These are phyloP conservation scores for Fusarium sulawesiense DNA, from an alignment of 2,329 filamentous ascomycete species.

Conservation along the genomic window DNA sequence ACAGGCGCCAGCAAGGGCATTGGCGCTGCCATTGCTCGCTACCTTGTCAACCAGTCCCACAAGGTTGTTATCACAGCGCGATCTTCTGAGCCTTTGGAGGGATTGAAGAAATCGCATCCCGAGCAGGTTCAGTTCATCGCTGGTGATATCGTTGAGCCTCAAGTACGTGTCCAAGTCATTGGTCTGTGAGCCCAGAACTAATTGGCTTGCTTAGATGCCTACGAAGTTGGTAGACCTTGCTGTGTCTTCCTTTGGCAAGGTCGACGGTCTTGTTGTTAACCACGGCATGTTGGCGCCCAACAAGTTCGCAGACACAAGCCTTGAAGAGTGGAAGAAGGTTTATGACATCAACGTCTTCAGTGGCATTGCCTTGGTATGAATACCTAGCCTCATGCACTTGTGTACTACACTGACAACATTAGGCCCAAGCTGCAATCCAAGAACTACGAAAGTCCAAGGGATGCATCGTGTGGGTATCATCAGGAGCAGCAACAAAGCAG, in stretches of 20 bases:
- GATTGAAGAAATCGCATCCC: slow-evolving; percentile 61
- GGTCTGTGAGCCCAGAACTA: background rate
- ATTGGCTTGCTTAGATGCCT: slow-evolving; percentile 59
- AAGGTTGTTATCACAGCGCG: slow-evolving; percentile 70
- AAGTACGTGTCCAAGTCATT: slow-evolving; percentile 29
- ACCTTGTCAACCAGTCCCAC: slow-evolving; percentile 64
- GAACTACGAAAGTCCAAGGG: slow-evolving; percentile 76
- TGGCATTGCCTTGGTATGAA: slow-evolving; percentile 76
- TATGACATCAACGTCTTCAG: slow-evolving; percentile 93
- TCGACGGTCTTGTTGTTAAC: slow-evolving; percentile 89
- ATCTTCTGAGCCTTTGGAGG: slow-evolving; percentile 60
- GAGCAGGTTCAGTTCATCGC: slow-evolving; percentile 66
- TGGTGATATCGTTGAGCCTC: slow-evolving; percentile 65
- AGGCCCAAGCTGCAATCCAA: slow-evolving; percentile 78
- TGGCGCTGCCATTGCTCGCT: slow-evolving; percentile 65
- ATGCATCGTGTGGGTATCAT: slow-evolving; percentile 81
- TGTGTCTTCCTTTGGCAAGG: slow-evolving; percentile 71
- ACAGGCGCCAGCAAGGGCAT: slow-evolving; percentile 74
- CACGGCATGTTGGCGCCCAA: slow-evolving; percentile 86
- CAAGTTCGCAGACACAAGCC: slow-evolving; percentile 73
- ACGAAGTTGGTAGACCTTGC: slow-evolving; percentile 73
- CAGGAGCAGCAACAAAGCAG: slow-evolving; percentile 75
- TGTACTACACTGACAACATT: slow-evolving; percentile 22
- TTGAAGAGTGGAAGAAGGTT: slow-evolving; percentile 77
- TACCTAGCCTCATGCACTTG: background rate